Conservation (phyloP, 345 rosid species). For the Firmiana major region DNA sequence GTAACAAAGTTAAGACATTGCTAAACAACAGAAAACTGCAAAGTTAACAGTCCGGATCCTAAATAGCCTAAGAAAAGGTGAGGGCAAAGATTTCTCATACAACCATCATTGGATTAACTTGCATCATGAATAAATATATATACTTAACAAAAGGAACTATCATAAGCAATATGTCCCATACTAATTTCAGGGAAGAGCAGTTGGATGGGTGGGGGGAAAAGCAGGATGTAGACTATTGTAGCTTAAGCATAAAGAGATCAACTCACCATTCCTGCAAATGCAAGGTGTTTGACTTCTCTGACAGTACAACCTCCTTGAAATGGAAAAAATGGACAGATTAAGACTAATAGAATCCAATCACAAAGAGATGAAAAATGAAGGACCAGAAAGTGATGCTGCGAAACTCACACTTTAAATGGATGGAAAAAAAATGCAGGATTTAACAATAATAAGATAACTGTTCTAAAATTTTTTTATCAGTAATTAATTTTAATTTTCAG, state of each 20-base stretch:
- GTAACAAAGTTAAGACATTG: background rate
- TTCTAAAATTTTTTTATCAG: background rate
- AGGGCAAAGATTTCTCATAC: background rate
- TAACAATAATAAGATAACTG: background rate
- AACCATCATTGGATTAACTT: background rate
- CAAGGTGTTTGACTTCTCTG: slow-evolving; percentile 32
- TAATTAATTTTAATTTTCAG: background rate
- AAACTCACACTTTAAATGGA: background rate
- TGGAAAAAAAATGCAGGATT: background rate
- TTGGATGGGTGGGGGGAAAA: background rate
- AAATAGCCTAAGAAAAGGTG: background rate
- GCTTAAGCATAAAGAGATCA: background rate
- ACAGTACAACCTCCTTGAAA: slow-evolving; percentile 30
- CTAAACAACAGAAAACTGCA: background rate
- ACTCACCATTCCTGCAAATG: slow-evolving; percentile 43
- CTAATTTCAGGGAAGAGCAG: background rate
- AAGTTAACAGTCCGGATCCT: background rate
- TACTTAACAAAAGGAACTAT: background rate
- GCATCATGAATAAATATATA: background rate
- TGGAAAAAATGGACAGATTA: slow-evolving; percentile 7
- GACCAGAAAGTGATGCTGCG: background rate
- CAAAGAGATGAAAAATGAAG: background rate
- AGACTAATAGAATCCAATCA: background rate
- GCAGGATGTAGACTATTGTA: background rate
- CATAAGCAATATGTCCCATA: background rate